Percentiles rank a stretch among this genome's conserved stretches.
phyloP scores from a whole-genome alignment of 1,139 yeast species.

The Schwanniomyces etchellsii region DNA sequence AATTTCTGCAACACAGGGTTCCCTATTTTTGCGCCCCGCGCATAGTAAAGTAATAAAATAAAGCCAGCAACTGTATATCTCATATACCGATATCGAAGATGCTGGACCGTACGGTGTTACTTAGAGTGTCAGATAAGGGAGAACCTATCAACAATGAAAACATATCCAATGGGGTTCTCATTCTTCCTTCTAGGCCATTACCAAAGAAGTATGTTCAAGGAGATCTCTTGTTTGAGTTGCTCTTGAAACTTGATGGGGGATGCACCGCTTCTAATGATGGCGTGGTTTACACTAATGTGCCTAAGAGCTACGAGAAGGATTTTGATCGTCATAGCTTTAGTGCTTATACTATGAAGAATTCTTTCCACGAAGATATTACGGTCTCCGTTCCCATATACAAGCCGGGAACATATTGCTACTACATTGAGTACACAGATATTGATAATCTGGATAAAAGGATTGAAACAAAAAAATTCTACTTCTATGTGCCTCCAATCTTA shows the following conservation, averaged over 20 bases:
- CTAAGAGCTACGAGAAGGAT: conserved; percentile 30
- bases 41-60: too few species aligned
- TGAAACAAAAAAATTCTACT: conserved; percentile 57
- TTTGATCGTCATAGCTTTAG: conserved; percentile 57
- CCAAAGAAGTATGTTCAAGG: conserved; percentile 31
- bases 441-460: conserved; percentile 16
- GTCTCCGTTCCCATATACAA: conserved; percentile 55
- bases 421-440: conserved; percentile 42
- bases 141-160: conserved; percentile 47
- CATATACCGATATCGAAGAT: too few species aligned
- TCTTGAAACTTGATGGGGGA: conserved; percentile 69
- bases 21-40: too few species aligned
- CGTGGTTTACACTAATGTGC: conserved; percentile 69
- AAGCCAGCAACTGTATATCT: too few species aligned
- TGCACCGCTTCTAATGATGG: conserved; percentile 69
- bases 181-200: conserved; percentile 56
- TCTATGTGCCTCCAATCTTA: conserved; percentile 78
- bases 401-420: conserved; percentile 82
- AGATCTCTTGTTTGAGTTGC: conserved; percentile 48
- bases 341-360: conserved; percentile 38
- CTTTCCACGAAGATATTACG: conserved; percentile 55
- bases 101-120: conserved; percentile 24
- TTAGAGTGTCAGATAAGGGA: conserved; percentile 51
- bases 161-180: conserved; percentile 52
- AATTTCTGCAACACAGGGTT: too few species aligned